phyloP scores from a whole-genome alignment of 805 yeast species.

The Clavispora phyllophila region DNA sequence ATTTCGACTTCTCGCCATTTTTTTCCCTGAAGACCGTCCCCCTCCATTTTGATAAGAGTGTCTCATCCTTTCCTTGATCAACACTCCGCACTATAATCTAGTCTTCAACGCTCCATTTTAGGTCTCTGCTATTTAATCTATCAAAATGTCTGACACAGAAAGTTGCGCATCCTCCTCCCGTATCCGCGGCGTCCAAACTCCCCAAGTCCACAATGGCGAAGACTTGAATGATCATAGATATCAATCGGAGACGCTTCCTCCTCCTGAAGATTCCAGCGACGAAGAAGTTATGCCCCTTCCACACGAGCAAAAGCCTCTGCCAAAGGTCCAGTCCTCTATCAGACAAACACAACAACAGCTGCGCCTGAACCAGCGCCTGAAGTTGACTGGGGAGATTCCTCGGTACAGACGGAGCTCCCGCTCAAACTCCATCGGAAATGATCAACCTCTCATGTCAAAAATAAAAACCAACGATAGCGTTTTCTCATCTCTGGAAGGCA shows the following conservation, averaged over 20 bases:
- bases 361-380: slow-evolving; percentile 1
- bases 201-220: slow-evolving; percentile 23
- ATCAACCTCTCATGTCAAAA: slow-evolving; percentile 23
- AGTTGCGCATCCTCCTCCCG: slow-evolving; percentile 26
- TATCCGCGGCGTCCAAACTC: slow-evolving; percentile 12
- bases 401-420: slow-evolving; percentile 1
- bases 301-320: neutral
- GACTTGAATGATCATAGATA: slow-evolving; percentile 37
- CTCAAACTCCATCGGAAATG: slow-evolving; percentile 4
- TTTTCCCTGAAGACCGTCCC: slow-evolving; percentile 1
- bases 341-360: neutral
- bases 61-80: neutral
- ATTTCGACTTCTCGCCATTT: slow-evolving; percentile 1
- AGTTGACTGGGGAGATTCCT: neutral
- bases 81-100: neutral
- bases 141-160: slow-evolving; percentile 37
- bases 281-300: slow-evolving; percentile 1
- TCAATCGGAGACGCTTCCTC: slow-evolving; percentile 31
- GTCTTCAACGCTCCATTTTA: neutral
- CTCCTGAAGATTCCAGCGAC: slow-evolving; percentile 16
- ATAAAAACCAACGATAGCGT: slow-evolving; percentile 16
- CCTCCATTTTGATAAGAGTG: neutral
- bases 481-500: slow-evolving; percentile 4
- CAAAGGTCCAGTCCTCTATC: neutral
- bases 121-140: neutral